Conservation (phyloP, 306 rosid species). For the Potentilla sterilis region DNA sequence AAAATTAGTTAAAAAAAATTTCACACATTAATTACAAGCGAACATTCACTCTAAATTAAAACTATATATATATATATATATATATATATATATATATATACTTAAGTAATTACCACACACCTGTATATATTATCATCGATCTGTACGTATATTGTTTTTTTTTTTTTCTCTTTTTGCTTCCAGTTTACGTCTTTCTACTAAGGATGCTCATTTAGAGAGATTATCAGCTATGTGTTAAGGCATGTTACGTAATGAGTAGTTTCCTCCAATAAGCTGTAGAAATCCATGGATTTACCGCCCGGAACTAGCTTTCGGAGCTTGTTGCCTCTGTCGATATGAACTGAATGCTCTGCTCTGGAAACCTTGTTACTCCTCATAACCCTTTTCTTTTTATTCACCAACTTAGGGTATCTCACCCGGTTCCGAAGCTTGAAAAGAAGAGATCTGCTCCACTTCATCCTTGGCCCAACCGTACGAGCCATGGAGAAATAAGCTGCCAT, state of each 20-base stretch:
- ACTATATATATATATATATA: too few relatives aligned
- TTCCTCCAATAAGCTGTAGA: slow-evolving; percentile 42
- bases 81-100: too few relatives aligned
- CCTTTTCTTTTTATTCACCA: slow-evolving; percentile 1
- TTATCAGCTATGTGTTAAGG: slow-evolving; percentile 21
- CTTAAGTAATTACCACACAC: neutral
- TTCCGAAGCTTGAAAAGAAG: slow-evolving; percentile 33
- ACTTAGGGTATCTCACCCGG: neutral
- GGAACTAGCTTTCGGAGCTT: slow-evolving; percentile 7
- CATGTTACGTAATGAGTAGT: slow-evolving; percentile 35
- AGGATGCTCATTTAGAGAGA: slow-evolving; percentile 18
- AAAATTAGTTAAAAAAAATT: too few relatives aligned
- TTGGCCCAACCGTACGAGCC: slow-evolving; percentile 42
- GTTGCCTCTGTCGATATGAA: neutral
- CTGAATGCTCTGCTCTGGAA: neutral
- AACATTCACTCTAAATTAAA: too few relatives aligned
- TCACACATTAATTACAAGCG: too few relatives aligned
- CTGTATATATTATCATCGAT: neutral
- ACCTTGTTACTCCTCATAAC: neutral
- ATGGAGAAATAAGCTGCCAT: slow-evolving; percentile 37
- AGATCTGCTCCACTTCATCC: slow-evolving; percentile 43
- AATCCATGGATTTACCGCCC: slow-evolving; percentile 4
- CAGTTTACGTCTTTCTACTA: neutral
- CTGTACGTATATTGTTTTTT: neutral
- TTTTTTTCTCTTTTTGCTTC: neutral